Conservation (phyloP, 768 basidiomycete genomes). For the Pleurotus salmoneostramineus region DNA sequence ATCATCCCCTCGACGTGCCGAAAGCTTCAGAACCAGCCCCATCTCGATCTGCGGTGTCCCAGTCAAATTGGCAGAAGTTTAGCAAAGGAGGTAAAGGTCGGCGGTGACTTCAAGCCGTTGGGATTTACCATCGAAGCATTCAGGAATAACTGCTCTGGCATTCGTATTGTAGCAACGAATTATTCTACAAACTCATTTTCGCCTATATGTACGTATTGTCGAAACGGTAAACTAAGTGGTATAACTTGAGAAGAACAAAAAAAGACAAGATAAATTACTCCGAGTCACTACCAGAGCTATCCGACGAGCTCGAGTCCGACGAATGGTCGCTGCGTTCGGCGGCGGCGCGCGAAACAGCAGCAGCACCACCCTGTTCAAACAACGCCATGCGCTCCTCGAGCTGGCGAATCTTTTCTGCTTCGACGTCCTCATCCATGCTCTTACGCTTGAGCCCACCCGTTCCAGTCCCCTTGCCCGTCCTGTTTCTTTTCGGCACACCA, state of each 20-base stretch:
- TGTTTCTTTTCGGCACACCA: conserved; percentile 59
- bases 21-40: conserved; percentile 1
- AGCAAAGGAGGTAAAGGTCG: conserved; percentile 34
- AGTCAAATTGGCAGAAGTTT: conserved; percentile 59
- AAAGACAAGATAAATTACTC: conserved; percentile 46
- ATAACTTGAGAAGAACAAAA: conserved; percentile 3
- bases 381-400: conserved; percentile 86
- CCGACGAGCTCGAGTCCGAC: conserved; percentile 76
- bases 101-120: neutral
- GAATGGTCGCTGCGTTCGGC: conserved; percentile 67
- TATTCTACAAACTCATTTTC: too few relatives aligned
- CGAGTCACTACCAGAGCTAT: conserved; percentile 82
- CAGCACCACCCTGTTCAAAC: conserved; percentile 62
- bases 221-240: too few relatives aligned
- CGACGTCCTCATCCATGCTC: conserved; percentile 96
- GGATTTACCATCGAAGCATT: too few relatives aligned
- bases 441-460: conserved; percentile 91
- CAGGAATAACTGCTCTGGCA: too few relatives aligned
- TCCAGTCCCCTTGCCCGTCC: conserved; percentile 73
- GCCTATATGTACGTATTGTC: too few relatives aligned
- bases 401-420: conserved; percentile 90
- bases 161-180: too few relatives aligned
- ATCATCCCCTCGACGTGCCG: conserved; percentile 16
- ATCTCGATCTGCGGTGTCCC: conserved; percentile 10
- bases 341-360: conserved; percentile 29